Base-by-base conservation (phyloP, 257 asterid species). In the Solanum pinnatisectum region DNA sequence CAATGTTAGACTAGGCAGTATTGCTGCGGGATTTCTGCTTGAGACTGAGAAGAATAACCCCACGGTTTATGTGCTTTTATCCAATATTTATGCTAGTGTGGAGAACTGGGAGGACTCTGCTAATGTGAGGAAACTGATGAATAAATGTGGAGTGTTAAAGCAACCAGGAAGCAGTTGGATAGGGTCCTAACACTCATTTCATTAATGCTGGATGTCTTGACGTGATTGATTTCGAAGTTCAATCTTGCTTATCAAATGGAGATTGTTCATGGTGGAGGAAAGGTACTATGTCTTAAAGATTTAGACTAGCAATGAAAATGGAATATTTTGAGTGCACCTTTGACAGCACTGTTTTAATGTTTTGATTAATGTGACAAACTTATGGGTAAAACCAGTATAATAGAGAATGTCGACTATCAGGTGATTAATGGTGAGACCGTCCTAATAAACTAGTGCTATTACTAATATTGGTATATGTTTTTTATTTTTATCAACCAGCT, bases 51-150 rank as follows among this genome's bases (percentile, higher is more conserved):
- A 90, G 30, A 92, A 92, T 44, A 94, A 96, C 90, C 94, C 98
- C 22, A 67, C 93, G 0, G 91, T 95, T 87, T 95, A 93, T 85
- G 95, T 96, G 86, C 92, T 94, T 59, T 71, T 95, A 87, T 94
- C 98, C 4, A 96, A 96, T 92, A 93, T 96, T 68, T 92, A 94
- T 90, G 98, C 99, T 3, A 89, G 92, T 89, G 96, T 95, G 0
- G 98, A 98, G 73, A 92, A 94, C 85, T 96, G 99, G 99, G 95
- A 92, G 73, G 97, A 93, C 90, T 89, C 98, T 0, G 99, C 98
- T 49, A 88, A 87, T 84, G 90, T 94, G 86, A 92, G 99, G 92
- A 95, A 91, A 81, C 59, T 91, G 82, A 96, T 96, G 97, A 93
- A 88, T 89, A 93, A 88, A 79, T 85, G 74, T 88, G 91, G 91